Base-by-base conservation (phyloP, 164 flowering plant species). In the Amborella trichopoda region DNA sequence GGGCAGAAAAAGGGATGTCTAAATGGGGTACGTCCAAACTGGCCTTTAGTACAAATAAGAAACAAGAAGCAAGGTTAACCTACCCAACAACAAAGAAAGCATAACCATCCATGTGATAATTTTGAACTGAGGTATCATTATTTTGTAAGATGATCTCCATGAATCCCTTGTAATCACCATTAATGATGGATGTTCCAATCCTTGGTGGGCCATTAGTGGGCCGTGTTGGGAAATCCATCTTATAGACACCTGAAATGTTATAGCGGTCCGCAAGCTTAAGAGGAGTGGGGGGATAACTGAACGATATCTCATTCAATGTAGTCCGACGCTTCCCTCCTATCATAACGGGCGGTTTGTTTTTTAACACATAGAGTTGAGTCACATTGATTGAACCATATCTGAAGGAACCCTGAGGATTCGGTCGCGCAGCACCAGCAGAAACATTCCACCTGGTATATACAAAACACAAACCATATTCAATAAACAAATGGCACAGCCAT, bases 371-470 rank as follows among this genome's bases (percentile, higher is more conserved):
- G 14, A 77, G 50, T 3, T 93, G 78, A n/a, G 96, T 93, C 52
- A 87, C 95, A 53, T 77, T 93, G 46, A 93, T 93, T n/a, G 72
- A 68, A 16, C 99, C 99, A 54, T 93, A 88, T 60, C 68, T 70
- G 41, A 93, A 93, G 4, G 99, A 88, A 3, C 99, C 99, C 48
- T 93, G 99, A 32, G 96, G 96, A 33, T 93, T 93, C 5, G 99
- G 95, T 3, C 99, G 96, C 41, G 99, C 96, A 55, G 88, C 99
- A 73, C 95, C 76, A 5, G 96, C 94, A 42, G 94, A 56, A 25
- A 79, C 82, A 60, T 93, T 93, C 87, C 80, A 77, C 70, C 99
- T 91, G 74, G 25, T 23, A 23, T 38, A 54, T 33, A 18, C 14
- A 9, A 23, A 38, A 50, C 27, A 38, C 14, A 11, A 34, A 46